Evolutionary conservation across 371 early-diverging fungal genomes (phyloP).

Genomic region (Rhizopus stolonifer): DNA sequence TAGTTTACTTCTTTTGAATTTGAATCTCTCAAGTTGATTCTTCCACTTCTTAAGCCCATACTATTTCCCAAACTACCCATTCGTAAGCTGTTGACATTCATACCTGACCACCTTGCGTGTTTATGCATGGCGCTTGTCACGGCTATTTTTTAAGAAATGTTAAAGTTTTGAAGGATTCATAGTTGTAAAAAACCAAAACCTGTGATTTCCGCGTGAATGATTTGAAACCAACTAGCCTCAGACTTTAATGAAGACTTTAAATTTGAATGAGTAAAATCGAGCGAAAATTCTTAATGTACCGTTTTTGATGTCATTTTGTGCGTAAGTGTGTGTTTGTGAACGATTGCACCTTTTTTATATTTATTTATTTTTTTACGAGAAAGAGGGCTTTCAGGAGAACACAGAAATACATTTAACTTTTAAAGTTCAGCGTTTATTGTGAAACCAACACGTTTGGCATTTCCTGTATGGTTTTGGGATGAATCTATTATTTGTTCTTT

Average conservation of each 20-base stretch:
- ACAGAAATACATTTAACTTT: no score
- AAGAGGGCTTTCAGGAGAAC: no score
- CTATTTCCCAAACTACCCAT: conserved; percentile 69
- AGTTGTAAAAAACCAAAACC: conserved; percentile 22
- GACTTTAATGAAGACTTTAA: conserved; percentile 26
- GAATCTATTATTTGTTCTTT: no score
- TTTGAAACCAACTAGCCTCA: conserved; percentile 70
- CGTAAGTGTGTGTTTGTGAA: no score
- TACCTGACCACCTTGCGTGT: conserved; percentile 82
- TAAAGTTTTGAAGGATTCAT: neutral
- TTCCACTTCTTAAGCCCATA: conserved; percentile 62
- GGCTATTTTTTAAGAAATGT: conserved; percentile 17
- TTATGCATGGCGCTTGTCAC: conserved; percentile 85
- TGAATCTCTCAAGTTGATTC: conserved; percentile 23
- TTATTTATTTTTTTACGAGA: no score
- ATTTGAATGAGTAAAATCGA: neutral
- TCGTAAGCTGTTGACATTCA: conserved; percentile 59
- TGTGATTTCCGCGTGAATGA: conserved; percentile 79
- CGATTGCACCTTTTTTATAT: no score
- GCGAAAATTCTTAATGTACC: neutral
- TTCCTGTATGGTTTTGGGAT: no score
- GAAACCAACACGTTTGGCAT: no score
- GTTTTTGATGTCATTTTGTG: neutral
- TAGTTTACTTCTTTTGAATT: conserved; percentile 14
- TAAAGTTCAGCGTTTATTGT: no score